phyloP scores from a whole-genome alignment of 1,284 basidiomycete species.

The Schizophyllum commune region DNA sequence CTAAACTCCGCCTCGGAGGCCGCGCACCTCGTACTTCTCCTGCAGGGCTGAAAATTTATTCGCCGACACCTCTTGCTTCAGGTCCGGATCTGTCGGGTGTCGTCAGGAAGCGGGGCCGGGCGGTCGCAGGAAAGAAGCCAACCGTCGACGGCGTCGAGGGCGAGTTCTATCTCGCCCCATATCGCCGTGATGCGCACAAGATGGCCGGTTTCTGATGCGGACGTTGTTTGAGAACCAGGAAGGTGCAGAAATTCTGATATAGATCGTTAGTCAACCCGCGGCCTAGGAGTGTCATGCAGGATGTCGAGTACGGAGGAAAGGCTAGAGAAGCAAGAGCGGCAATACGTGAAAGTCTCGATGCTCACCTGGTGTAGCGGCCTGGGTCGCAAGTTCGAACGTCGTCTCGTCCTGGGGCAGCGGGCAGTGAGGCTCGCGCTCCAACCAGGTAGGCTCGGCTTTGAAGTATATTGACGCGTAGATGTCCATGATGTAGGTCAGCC shows the following conservation, averaged over 20 bases:
- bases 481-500: constrained; percentile 60
- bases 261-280: constrained; percentile 55
- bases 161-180: constrained; percentile 47
- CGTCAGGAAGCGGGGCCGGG: not conserved
- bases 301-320: constrained; percentile 14
- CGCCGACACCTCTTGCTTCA: not conserved
- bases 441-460: constrained; percentile 39
- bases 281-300: constrained; percentile 11
- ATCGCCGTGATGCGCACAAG: constrained; percentile 58
- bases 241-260: not conserved
- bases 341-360: constrained; percentile 2
- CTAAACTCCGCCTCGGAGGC: not conserved
- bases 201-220: constrained; percentile 65
- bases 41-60: not conserved
- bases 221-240: constrained; percentile 48
- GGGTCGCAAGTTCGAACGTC: constrained; percentile 61
- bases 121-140: not conserved
- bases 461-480: constrained; percentile 42
- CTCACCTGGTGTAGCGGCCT: constrained; percentile 56
- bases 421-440: constrained; percentile 49
- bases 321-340: constrained; percentile 8
- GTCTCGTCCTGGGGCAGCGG: constrained; percentile 71
- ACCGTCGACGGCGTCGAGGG: constrained; percentile 33
- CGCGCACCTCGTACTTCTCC: not conserved
- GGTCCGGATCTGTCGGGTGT: not conserved